Evolutionary conservation across 2,329 filamentous ascomycete genomes (phyloP).

Genomic region (Aureobasidium sp.): DNA sequence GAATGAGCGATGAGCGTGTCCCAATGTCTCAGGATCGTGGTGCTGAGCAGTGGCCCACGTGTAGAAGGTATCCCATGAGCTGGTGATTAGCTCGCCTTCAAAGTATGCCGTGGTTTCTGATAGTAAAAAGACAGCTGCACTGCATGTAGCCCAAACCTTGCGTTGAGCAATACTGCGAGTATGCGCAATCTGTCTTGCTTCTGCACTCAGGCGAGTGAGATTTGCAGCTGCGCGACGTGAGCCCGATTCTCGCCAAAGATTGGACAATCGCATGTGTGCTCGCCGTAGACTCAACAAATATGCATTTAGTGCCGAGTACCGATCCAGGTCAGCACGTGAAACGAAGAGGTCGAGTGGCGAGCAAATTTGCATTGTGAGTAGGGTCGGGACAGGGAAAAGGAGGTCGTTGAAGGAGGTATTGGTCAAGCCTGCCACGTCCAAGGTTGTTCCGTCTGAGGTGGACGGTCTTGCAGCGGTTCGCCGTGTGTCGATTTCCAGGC

Average conservation of each 20-base stretch:
- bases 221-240: constrained; percentile 51
- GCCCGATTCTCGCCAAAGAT: constrained; percentile 78
- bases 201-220: neutral
- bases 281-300: constrained; percentile 82
- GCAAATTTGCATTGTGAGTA: constrained; percentile 63
- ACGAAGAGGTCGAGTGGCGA: constrained; percentile 86
- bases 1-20: constrained; percentile 71
- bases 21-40: constrained; percentile 79
- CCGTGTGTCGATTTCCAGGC: constrained; percentile 53
- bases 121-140: constrained; percentile 80
- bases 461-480: constrained; percentile 34
- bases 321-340: constrained; percentile 63
- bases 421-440: neutral
- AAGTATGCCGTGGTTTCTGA: constrained; percentile 83
- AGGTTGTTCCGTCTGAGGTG: constrained; percentile 22
- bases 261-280: constrained; percentile 75
- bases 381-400: constrained; percentile 69
- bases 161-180: constrained; percentile 62
- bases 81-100: constrained; percentile 79
- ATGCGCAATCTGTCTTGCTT: constrained; percentile 57
- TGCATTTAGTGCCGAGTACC: constrained; percentile 78
- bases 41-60: constrained; percentile 48
- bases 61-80: constrained; percentile 73
- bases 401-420: constrained; percentile 60
- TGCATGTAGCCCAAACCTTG: constrained; percentile 82